These are phyloP conservation scores for Rhizoclosmatium globosum DNA, from an alignment of 192 early-diverging fungal species.

Conservation along the genomic window DNA sequence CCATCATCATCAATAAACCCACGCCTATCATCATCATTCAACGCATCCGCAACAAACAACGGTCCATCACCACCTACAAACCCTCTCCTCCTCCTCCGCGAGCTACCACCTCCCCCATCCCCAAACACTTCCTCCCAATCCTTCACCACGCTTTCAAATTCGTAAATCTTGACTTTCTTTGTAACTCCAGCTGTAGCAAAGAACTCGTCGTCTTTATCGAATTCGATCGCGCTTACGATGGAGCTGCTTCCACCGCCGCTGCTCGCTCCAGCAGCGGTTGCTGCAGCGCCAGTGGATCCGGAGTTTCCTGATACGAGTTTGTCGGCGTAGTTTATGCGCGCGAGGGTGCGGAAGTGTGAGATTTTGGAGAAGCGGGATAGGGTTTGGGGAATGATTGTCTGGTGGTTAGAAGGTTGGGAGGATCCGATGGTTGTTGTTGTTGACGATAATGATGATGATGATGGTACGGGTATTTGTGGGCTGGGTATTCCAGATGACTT, in stretches of 20 bases:
- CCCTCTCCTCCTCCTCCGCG: background rate
- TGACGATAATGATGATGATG: slow-evolving; percentile 10
- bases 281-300: too few species aligned
- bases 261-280: background rate
- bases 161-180: slow-evolving; percentile 92
- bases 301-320: slow-evolving; percentile 44
- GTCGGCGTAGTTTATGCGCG: slow-evolving; percentile 84
- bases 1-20: background rate
- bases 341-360: slow-evolving; percentile 76
- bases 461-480: background rate
- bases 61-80: background rate
- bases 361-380: slow-evolving; percentile 74
- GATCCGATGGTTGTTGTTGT: background rate
- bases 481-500: background rate
- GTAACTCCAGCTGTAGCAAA: slow-evolving; percentile 95
- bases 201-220: slow-evolving; percentile 91
- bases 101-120: background rate
- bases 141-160: slow-evolving; percentile 67
- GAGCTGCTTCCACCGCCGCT: slow-evolving; percentile 54
- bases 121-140: slow-evolving; percentile 40
- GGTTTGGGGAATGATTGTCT: slow-evolving; percentile 60
- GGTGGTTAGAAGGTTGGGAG: background rate
- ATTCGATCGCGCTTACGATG: slow-evolving; percentile 93
- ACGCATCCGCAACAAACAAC: slow-evolving; percentile 26
- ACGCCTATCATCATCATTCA: slow-evolving; percentile 7